Conservation (phyloP, 805 yeast species). For the Pichia thaimueangensis region DNA sequence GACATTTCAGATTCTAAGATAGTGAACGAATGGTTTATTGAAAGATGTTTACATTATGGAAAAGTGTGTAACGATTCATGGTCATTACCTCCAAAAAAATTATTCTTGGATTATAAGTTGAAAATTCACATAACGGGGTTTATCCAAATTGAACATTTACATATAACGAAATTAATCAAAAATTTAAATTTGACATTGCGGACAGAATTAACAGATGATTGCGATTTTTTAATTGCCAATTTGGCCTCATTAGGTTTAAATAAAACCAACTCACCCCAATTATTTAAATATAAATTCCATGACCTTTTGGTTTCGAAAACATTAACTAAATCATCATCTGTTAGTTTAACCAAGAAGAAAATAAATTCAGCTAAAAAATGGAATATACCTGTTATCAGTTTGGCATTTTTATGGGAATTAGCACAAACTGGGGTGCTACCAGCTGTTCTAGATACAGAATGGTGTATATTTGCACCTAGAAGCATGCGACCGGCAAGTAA, state of each 20-base stretch:
- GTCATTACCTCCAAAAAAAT: slow-evolving; percentile 22
- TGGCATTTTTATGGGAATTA: slow-evolving; percentile 49
- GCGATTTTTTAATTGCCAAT: slow-evolving; percentile 55
- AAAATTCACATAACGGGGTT: slow-evolving; percentile 32
- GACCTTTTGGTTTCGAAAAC: slow-evolving; percentile 23
- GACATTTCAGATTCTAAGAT: slow-evolving; percentile 23
- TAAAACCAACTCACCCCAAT: slow-evolving; percentile 34
- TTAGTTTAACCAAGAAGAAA: slow-evolving; percentile 38
- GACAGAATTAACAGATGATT: slow-evolving; percentile 40
- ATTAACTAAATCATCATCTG: slow-evolving; percentile 25
- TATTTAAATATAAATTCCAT: slow-evolving; percentile 33
- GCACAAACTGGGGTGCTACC: slow-evolving; percentile 34
- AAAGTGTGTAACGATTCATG: slow-evolving; percentile 21
- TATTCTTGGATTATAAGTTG: slow-evolving; percentile 24
- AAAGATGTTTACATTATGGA: slow-evolving; percentile 22
- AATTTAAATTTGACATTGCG: slow-evolving; percentile 46
- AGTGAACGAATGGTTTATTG: slow-evolving; percentile 31
- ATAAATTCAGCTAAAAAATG: slow-evolving; percentile 53
- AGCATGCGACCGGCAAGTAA: slow-evolving; percentile 19
- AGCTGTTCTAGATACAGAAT: slow-evolving; percentile 37
- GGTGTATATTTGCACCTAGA: slow-evolving; percentile 48
- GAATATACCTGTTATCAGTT: slow-evolving; percentile 52
- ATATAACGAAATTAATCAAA: slow-evolving; percentile 47
- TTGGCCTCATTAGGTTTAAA: slow-evolving; percentile 39
- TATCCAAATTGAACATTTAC: slow-evolving; percentile 25